Evolutionary conservation across 192 early-diverging fungal species (phyloP), one percentile per base, ranked within the genome.

Genomic region (Anaeromyces robustus): DNA sequence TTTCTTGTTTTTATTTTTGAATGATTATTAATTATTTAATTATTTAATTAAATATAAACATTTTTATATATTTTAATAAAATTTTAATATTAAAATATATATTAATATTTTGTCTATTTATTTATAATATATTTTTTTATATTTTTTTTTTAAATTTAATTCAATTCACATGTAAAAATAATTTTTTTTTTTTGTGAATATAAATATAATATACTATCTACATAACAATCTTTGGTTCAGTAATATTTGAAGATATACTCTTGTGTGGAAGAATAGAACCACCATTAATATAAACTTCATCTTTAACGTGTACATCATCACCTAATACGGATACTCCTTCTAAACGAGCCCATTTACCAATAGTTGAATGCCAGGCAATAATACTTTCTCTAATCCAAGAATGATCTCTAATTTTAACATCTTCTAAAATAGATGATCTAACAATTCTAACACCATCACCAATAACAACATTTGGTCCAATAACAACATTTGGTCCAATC

Each of bases 241-340:
- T 92, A 81, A 98, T 93, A 85, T 94, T 96, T 37, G 88, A 84
- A 79, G 89, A 90, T 83, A 98, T 96, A 78, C 90, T 92, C 91
- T 98, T 98, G 92, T 98, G 96, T 77, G 97, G 97, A n/a, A 98
- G 88, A 68, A 98, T 94, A 34, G 92, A 95, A 28, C 94, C 97
- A 79, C 97, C 97, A 86, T 98, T 97, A 82, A 97, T 89, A 80
- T 81, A 87, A 16, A 88, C 79, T 83, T 98, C 97, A 84, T 97
- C 96, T 77, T 90, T 87, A 78, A 99, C 90, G 77, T 95, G 93
- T 30, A 99, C 97, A 87, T 99, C 96, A 81, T 98, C 97, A 81
- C 97, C 97, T 77, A 97, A 88, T 68, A 99, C 97, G 29, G 94
- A 93, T n/a, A 92, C 92, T 79, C 94, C 94, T 85, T 99, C 97